Evolutionary conservation across 2,329 filamentous ascomycete species (phyloP).

Genomic region (Chrysoporthe deuterocubensis): DNA sequence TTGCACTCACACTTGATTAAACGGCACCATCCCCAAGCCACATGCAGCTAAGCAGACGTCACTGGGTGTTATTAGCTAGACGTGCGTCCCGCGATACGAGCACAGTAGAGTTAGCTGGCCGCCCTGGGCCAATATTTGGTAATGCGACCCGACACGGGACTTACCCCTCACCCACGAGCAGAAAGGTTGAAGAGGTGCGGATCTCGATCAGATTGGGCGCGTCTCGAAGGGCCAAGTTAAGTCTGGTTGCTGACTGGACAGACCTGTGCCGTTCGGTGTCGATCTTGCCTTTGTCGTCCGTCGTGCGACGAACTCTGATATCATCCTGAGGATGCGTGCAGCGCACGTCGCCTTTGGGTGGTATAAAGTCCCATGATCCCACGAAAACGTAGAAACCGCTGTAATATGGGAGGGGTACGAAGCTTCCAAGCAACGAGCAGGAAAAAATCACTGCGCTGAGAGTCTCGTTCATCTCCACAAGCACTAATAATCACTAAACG

Average conservation of each 20-base stretch:
- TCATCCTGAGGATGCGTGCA: background rate
- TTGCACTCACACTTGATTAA: too few species aligned
- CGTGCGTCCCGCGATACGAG: background rate
- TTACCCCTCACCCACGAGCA: background rate
- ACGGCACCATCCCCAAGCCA: background rate
- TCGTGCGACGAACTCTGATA: background rate
- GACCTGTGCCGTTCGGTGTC: background rate
- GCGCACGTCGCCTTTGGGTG: background rate
- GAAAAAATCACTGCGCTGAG: background rate
- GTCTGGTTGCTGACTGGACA: background rate
- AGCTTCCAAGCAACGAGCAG: background rate
- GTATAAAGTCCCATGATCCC: background rate
- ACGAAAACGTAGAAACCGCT: background rate
- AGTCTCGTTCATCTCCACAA: background rate
- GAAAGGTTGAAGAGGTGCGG: background rate
- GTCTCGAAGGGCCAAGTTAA: background rate
- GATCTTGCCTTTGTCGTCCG: conserved; percentile 7
- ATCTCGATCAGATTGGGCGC: background rate
- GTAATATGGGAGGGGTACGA: background rate
- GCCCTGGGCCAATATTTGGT: background rate
- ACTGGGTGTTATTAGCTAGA: background rate
- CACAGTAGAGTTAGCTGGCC: too few species aligned
- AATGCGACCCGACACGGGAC: background rate
- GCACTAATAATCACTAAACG: background rate
- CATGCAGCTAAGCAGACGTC: background rate